phyloP scores from a whole-genome alignment of 2,329 filamentous ascomycete species.

The Blastomyces silverae region DNA sequence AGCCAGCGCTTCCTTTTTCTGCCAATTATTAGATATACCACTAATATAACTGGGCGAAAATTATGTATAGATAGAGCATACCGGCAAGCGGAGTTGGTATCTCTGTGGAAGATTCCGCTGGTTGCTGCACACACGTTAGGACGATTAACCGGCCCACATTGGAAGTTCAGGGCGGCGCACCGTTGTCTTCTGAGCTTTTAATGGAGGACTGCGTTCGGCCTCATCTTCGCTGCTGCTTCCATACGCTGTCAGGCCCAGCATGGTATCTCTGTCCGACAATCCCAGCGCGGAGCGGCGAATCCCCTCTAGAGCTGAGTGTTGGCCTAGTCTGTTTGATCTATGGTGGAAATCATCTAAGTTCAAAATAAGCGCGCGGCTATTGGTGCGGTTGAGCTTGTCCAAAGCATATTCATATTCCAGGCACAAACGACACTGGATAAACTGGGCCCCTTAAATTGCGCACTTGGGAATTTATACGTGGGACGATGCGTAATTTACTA shows the following conservation, averaged over 20 bases:
- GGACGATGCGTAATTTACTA: no score
- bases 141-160: neutral
- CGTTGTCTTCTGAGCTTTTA: conserved; percentile 18
- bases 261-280: conserved; percentile 19
- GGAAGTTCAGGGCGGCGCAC: conserved; percentile 9
- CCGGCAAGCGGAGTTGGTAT: neutral
- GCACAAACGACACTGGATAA: neutral
- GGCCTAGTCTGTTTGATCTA: neutral
- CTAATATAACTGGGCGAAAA: neutral
- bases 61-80: conserved; percentile 3
- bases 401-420: no score
- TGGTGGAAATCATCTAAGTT: neutral
- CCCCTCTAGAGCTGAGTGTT: neutral
- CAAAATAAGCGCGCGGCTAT: conserved; percentile 5
- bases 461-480: no score
- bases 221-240: conserved; percentile 44
- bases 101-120: no score
- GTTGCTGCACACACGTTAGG: conserved; percentile 2
- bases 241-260: conserved; percentile 41
- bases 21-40: conserved; percentile 1
- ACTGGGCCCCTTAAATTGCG: neutral
- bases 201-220: conserved; percentile 15
- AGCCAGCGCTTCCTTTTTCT: neutral
- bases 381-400: no score
- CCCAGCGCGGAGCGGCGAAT: neutral